Conservation (phyloP, 805 yeast genomes). For the Lachancea quebecensis region DNA sequence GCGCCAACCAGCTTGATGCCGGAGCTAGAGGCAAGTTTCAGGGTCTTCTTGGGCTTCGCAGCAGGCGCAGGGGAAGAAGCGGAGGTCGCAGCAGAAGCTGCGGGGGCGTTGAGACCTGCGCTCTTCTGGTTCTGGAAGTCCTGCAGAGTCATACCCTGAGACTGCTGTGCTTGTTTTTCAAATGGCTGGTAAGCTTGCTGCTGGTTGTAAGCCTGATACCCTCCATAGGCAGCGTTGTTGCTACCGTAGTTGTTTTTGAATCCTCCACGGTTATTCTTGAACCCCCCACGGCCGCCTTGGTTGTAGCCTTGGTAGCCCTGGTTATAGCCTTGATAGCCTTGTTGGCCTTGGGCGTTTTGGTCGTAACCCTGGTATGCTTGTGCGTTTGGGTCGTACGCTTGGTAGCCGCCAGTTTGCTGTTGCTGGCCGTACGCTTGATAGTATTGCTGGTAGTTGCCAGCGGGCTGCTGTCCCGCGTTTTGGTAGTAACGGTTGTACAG, state of each 20-base stretch:
- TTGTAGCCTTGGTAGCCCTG: slow-evolving; percentile 9
- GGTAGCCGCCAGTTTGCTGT: slow-evolving; percentile 11
- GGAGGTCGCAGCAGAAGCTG: neutral
- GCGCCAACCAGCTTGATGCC: slow-evolving; percentile 57
- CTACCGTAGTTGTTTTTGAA: slow-evolving; percentile 18
- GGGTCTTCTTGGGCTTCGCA: slow-evolving; percentile 56
- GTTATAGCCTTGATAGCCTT: slow-evolving; percentile 15
- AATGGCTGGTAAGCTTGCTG: slow-evolving; percentile 13
- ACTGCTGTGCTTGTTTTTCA: slow-evolving; percentile 21
- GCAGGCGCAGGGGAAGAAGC: slow-evolving; percentile 30
- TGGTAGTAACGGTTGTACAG: slow-evolving; percentile 24
- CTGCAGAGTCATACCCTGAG: slow-evolving; percentile 66
- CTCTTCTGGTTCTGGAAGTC: slow-evolving; percentile 70
- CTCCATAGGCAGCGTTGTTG: slow-evolving; percentile 19
- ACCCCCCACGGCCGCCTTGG: slow-evolving; percentile 7
- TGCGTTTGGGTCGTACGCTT: slow-evolving; percentile 21
- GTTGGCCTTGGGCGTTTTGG: slow-evolving; percentile 21
- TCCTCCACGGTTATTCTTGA: slow-evolving; percentile 11
- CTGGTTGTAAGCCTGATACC: slow-evolving; percentile 14
- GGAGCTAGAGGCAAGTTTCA: slow-evolving; percentile 59
- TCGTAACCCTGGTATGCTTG: slow-evolving; percentile 21
- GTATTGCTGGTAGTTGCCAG: slow-evolving; percentile 22
- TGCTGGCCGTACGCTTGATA: slow-evolving; percentile 16
- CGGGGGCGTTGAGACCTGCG: slow-evolving; percentile 13
- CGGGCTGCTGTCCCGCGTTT: slow-evolving; percentile 17